Evolutionary conservation across 2,329 filamentous ascomycete genomes (phyloP).

Genomic region (Nothomitra cinnamomea): DNA sequence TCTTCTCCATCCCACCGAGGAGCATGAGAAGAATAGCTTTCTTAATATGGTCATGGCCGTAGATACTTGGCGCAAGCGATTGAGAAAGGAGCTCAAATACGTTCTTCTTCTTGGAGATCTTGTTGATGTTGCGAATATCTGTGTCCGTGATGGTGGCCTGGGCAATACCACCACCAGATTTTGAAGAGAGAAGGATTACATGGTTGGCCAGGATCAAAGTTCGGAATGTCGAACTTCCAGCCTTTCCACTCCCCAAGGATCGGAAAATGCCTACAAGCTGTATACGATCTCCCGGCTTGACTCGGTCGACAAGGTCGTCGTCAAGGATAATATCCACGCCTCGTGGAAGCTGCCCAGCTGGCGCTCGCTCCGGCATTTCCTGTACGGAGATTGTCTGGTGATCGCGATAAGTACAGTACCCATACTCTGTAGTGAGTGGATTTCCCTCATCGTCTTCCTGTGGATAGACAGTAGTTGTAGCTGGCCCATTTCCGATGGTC

Average conservation of each 20-base stretch:
- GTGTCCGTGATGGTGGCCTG: constrained; percentile 87
- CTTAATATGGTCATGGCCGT: constrained; percentile 93
- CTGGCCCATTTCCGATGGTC: constrained; percentile 75
- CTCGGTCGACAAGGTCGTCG: constrained; percentile 85
- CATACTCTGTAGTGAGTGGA: constrained; percentile 85
- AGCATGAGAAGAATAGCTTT: constrained; percentile 94
- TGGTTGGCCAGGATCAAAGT: constrained; percentile 91
- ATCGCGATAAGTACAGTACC: constrained; percentile 86
- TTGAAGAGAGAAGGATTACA: constrained; percentile 83
- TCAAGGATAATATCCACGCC: constrained; percentile 94
- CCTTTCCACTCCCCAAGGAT: constrained; percentile 79
- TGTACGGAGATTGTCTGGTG: constrained; percentile 97
- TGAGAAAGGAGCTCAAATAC: constrained; percentile 86
- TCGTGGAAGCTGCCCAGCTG: constrained; percentile 83
- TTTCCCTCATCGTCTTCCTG: constrained; percentile 89
- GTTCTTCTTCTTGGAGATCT: constrained; percentile 84
- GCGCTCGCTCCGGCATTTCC: constrained; percentile 95
- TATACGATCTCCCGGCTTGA: constrained; percentile 90
- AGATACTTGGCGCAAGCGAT: constrained; percentile 90
- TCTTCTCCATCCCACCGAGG: constrained; percentile 93
- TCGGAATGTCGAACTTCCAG: constrained; percentile 86
- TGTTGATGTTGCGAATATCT: constrained; percentile 98
- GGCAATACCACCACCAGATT: constrained; percentile 85
- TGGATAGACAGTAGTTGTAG: constrained; percentile 83
- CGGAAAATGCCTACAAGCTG: constrained; percentile 94